Evolutionary conservation across 345 rosid genomes (phyloP).

Genomic region (Bretschneidera sinensis): DNA sequence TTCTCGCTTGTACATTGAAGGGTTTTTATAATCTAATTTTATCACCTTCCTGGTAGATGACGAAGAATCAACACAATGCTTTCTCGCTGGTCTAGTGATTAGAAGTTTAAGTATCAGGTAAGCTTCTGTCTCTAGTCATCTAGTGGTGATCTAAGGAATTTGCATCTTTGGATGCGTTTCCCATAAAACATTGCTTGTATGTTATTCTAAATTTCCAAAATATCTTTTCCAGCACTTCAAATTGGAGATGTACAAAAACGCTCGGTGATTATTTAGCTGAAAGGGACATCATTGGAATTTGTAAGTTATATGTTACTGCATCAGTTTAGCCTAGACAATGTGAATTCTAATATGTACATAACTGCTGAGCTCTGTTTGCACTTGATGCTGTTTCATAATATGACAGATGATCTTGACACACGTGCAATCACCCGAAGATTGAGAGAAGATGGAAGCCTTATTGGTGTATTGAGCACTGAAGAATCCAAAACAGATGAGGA

Average conservation of each 20-base stretch:
- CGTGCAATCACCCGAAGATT: conserved; percentile 92
- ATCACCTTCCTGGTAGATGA: conserved; percentile 47
- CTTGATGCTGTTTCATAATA: conserved; percentile 5
- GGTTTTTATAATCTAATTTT: conserved; percentile 6
- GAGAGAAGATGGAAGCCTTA: conserved; percentile 95
- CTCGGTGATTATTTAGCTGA: conserved; percentile 80
- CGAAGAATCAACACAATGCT: conserved; percentile 84
- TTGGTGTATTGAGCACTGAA: conserved; percentile 93
- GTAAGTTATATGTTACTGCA: conserved; percentile 27
- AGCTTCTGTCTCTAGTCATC: conserved; percentile 1
- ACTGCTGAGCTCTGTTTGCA: conserved; percentile 9
- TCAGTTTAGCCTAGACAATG: neutral
- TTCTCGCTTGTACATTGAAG: neutral
- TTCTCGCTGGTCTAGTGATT: conserved; percentile 87
- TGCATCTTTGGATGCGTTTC: neutral
- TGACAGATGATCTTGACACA: conserved; percentile 87
- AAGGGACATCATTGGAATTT: conserved; percentile 93
- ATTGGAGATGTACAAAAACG: conserved; percentile 78
- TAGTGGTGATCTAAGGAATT: neutral
- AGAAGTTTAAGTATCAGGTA: conserved; percentile 78
- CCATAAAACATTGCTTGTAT: neutral
- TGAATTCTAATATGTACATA: neutral
- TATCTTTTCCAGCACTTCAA: conserved; percentile 63
- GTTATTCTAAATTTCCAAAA: neutral
- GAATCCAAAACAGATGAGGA: conserved; percentile 64